phyloP scores from a whole-genome alignment of 2,329 filamentous ascomycete species.

The Fonsecaea pugnacius region DNA sequence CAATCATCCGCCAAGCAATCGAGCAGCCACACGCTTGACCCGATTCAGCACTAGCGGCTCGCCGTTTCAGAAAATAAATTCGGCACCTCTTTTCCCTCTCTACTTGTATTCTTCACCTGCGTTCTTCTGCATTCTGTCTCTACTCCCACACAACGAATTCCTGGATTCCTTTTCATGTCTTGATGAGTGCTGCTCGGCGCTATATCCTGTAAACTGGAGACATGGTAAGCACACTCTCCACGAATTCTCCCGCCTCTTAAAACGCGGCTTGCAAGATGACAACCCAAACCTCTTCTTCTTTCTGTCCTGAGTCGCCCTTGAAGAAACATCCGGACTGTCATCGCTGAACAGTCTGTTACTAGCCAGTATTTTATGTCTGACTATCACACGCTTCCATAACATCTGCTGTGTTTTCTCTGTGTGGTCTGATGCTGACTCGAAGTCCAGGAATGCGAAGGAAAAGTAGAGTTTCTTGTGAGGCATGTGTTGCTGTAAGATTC shows the following conservation, averaged over 20 bases:
- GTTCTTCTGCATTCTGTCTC: neutral
- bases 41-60: constrained; percentile 6
- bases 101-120: neutral
- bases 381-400: constrained; percentile 36
- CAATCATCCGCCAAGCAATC: constrained; percentile 9
- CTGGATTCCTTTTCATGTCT: neutral
- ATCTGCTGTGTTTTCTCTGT: neutral
- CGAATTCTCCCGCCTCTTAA: neutral
- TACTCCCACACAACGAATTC: neutral
- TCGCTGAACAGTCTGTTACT: constrained; percentile 71
- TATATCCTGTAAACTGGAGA: neutral
- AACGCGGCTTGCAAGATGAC: constrained; percentile 58
- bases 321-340: constrained; percentile 64
- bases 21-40: neutral
- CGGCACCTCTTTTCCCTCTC: neutral
- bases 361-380: constrained; percentile 74
- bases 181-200: neutral
- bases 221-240: constrained; percentile 14
- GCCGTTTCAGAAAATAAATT: constrained; percentile 10
- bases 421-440: neutral
- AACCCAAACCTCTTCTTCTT: constrained; percentile 61
- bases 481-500: neutral
- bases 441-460: neutral
- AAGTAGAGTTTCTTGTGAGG: neutral
- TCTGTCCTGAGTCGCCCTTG: constrained; percentile 70